Conservation (phyloP, 305 asterid genomes). For the Lippia alba region DNA sequence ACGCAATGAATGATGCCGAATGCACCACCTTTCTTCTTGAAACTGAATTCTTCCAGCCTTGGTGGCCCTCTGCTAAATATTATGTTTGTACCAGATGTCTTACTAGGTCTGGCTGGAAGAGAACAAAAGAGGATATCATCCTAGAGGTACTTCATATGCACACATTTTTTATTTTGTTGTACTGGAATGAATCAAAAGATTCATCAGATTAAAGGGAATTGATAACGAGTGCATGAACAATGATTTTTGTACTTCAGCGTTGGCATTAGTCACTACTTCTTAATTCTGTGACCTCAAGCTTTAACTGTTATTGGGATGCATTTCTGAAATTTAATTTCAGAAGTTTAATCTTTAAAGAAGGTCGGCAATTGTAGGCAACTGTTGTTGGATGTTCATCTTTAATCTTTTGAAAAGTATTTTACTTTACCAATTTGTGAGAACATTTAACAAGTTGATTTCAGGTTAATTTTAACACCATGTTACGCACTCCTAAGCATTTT, state of each 20-base stretch:
- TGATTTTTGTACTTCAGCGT: constrained; percentile 19
- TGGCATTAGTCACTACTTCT: constrained; percentile 18
- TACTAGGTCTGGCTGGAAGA: constrained; percentile 87
- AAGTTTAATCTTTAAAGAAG: background rate
- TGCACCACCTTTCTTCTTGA: constrained; percentile 8
- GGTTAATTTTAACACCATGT: too few relatives aligned
- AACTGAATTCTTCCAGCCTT: constrained; percentile 29
- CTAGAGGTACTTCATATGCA: constrained; percentile 60
- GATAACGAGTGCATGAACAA: constrained; percentile 4
- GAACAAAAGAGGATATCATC: constrained; percentile 80
- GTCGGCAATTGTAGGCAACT: background rate
- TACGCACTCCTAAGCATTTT: too few relatives aligned
- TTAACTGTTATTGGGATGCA: constrained; percentile 11
- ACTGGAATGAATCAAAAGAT: constrained; percentile 24
- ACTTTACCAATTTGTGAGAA: background rate
- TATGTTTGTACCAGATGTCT: constrained; percentile 73
- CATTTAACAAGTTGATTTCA: too few relatives aligned
- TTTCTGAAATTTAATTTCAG: constrained; percentile 6
- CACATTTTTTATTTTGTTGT: constrained; percentile 22
- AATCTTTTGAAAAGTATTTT: constrained; percentile 17
- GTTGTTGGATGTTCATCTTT: constrained; percentile 18
- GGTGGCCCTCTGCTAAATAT: constrained; percentile 32
- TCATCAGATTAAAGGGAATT: constrained; percentile 20
- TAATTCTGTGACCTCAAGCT: constrained; percentile 29
- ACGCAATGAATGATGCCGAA: constrained; percentile 25